Evolutionary conservation across 495 filamentous ascomycete species (phyloP).

Genomic region (Wilcoxina mikolae): DNA sequence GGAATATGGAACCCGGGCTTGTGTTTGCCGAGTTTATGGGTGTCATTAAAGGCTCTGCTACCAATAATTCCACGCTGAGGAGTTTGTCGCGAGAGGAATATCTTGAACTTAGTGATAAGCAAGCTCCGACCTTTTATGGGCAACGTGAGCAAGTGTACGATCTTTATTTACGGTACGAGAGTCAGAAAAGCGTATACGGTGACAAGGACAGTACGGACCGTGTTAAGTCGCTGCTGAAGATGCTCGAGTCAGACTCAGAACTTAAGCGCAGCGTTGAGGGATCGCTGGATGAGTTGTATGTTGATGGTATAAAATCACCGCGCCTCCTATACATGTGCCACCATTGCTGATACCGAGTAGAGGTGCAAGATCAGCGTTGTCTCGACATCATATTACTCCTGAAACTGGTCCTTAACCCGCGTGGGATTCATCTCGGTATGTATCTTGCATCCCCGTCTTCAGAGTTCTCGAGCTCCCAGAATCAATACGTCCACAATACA

Average conservation of each 20-base stretch:
- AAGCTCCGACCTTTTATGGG: conserved; percentile 28
- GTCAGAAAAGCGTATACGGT: conserved; percentile 22
- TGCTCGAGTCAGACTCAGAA: conserved; percentile 2
- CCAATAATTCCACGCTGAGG: conserved; percentile 12
- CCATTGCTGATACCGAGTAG: too few relatives aligned
- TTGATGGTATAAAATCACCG: too few relatives aligned
- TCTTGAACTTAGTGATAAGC: conserved; percentile 14
- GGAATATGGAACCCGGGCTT: conserved; percentile 21
- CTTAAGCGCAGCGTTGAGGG: conserved; percentile 18
- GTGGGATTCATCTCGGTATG: conserved; percentile 34
- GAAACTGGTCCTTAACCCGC: conserved; percentile 26
- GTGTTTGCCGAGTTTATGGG: conserved; percentile 37
- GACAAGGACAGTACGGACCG: conserved; percentile 33
- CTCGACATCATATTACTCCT: conserved; percentile 32
- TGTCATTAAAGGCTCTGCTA: conserved; percentile 32
- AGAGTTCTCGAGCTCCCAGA: too few relatives aligned
- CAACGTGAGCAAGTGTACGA: conserved; percentile 26
- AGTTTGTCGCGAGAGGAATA: conserved; percentile 30
- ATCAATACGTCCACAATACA: too few relatives aligned
- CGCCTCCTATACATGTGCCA: too few relatives aligned
- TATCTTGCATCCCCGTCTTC: too few relatives aligned
- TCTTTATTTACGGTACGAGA: conserved; percentile 32
- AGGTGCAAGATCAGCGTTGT: conserved; percentile 34
- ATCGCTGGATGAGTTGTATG: conserved; percentile 34
- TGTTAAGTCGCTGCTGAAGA: conserved; percentile 14